Percentiles rank a stretch among this genome's conserved stretches.
Evolutionary conservation across 805 yeast species (phyloP).

Genomic region (Allodekkera sacchari): DNA sequence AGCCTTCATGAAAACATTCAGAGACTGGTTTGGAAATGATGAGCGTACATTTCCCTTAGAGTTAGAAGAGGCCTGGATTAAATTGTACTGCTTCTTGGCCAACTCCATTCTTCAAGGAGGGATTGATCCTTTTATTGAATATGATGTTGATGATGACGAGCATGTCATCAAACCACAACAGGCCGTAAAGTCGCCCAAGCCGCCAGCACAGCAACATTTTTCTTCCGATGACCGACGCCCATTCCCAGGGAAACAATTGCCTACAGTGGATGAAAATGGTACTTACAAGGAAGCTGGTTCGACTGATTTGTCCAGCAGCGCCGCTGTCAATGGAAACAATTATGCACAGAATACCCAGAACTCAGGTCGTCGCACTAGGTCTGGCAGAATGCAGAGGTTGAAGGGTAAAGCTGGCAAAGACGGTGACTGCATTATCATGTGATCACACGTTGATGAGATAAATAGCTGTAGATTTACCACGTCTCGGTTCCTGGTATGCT

Average conservation of each 20-base stretch:
- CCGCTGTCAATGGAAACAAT: too few species aligned
- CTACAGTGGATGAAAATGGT: neutral
- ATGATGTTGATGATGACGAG: constrained; percentile 7
- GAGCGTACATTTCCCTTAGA: constrained; percentile 42
- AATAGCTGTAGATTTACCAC: too few species aligned
- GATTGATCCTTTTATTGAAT: constrained; percentile 37
- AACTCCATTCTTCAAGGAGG: constrained; percentile 59
- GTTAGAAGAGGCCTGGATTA: constrained; percentile 63
- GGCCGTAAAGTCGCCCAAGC: neutral
- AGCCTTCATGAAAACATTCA: constrained; percentile 59
- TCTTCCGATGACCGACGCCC: too few species aligned
- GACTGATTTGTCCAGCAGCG: too few species aligned
- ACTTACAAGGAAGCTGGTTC: neutral
- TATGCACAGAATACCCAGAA: too few species aligned
- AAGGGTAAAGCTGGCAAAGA: constrained; percentile 10
- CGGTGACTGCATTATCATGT: constrained; percentile 27
- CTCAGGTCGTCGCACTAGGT: too few species aligned
- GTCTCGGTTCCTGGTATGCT: too few species aligned
- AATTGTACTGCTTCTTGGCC: constrained; percentile 58
- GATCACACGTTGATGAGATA: too few species aligned
- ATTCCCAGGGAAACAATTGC: neutral
- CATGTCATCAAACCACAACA: neutral
- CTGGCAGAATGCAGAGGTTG: too few species aligned
- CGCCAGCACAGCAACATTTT: neutral
- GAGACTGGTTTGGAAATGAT: constrained; percentile 43